Evolutionary conservation across 1,284 basidiomycete genomes (phyloP), one percentile per base, ranked within the genome.

Genomic region (Ustilago tritici): DNA sequence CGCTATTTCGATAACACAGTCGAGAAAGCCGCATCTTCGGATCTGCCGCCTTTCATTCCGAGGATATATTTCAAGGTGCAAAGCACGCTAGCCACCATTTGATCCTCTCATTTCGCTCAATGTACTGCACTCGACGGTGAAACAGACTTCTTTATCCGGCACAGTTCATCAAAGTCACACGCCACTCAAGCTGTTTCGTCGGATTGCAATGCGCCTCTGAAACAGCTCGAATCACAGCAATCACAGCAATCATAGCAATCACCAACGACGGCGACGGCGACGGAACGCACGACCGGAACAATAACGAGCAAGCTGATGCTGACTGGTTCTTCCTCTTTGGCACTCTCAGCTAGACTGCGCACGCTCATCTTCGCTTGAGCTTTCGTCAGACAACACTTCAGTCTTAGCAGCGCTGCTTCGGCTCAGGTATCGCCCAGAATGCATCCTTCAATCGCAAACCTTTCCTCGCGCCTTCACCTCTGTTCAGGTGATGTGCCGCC

Each of bases 401-500:
- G 23, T 28, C 3, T 28, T 28, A 8, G 19, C 55, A 56, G 23
- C 55, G 10, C 31, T 50, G 23, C n/a, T 55, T 38, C 6, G n/a
- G 19, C 36, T 19, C 3, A 35, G 10, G 12, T 14, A 11, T 40
- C 5, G 36, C 40, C 40, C 61, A 38, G 56, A 40, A 78, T 78
- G 76, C 71, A 74, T 64, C 76, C 70, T 0, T 78, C 76, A 1
- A 78, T 78, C 52, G 67, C 70, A 19, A 78, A 78, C 50, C 61
- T 78, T 11, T 78, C 76, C 8, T 78, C 76, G 46, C 70, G 76
- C 14, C 65, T 78, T 14, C 71, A 73, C 43, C 68, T 74, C 23
- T 78, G 76, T 65, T 67, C 68, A 6, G 82, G 82, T 11, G 80
- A 84, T 0, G 70, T 82, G 19, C 82, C 82, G 2, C 82, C 82